A percentile compares a stretch with the other conserved stretches of the same genome.
Evolutionary conservation across 805 yeast species (phyloP).

Genomic region (Wickerhamiella hasegawae): DNA sequence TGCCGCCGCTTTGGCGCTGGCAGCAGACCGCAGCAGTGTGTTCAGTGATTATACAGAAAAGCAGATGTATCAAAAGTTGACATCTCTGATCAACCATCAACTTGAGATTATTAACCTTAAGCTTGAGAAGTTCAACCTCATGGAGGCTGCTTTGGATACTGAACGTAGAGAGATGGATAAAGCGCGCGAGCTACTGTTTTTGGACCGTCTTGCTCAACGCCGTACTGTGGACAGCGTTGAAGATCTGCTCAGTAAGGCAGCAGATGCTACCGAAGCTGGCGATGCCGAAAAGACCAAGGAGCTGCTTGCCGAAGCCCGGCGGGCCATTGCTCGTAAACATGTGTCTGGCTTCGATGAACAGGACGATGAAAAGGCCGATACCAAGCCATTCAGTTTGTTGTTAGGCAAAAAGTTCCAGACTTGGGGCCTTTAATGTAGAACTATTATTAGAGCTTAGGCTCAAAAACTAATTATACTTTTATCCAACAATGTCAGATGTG

Average conservation of each 20-base stretch:
- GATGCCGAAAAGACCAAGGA: slow-evolving; percentile 13
- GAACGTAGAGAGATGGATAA: slow-evolving; percentile 29
- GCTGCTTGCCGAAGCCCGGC: slow-evolving; percentile 14
- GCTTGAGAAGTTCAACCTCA: slow-evolving; percentile 42
- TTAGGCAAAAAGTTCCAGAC: slow-evolving; percentile 5
- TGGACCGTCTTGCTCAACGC: slow-evolving; percentile 58
- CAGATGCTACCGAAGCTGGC: slow-evolving; percentile 18
- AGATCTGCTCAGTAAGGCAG: slow-evolving; percentile 34
- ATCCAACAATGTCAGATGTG: no score
- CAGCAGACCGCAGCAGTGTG: slow-evolving; percentile 22
- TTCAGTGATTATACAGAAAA: slow-evolving; percentile 14
- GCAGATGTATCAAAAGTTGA: slow-evolving; percentile 40
- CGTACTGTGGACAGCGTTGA: slow-evolving; percentile 42
- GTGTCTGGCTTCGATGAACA: neutral
- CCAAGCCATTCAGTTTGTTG: slow-evolving; percentile 4
- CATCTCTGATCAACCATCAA: slow-evolving; percentile 52
- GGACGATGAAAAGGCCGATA: slow-evolving; percentile 1
- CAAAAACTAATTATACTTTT: no score
- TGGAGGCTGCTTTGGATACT: slow-evolving; percentile 40
- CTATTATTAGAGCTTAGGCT: neutral
- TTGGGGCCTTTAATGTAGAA: slow-evolving; percentile 1
- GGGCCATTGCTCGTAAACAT: slow-evolving; percentile 1
- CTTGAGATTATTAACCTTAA: slow-evolving; percentile 61
- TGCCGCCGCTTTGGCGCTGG: slow-evolving; percentile 55
- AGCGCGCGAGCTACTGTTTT: slow-evolving; percentile 29